phyloP scores from a whole-genome alignment of 108 stramenopile genomes.

The Parietichytrium sp. region DNA sequence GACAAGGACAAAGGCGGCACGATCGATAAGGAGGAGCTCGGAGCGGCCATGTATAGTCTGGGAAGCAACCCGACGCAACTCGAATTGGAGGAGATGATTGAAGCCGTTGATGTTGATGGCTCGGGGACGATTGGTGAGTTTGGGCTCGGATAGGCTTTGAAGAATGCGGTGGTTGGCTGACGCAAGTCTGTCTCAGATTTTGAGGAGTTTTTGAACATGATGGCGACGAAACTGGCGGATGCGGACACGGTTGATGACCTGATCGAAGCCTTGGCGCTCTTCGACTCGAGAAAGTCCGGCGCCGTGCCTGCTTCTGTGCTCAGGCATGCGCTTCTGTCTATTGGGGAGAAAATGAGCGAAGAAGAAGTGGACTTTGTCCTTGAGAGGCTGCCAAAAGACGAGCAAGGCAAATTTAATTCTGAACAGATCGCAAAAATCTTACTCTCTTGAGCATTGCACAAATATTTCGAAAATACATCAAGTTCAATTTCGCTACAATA shows the following conservation, averaged over 20 bases:
- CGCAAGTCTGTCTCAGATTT: no score
- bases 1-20: constrained; percentile 33
- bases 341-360: constrained; percentile 38
- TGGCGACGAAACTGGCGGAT: not conserved
- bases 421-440: not conserved
- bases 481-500: no score
- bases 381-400: not conserved
- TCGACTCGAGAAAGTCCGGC: not conserved
- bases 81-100: constrained; percentile 30
- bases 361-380: constrained; percentile 23
- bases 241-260: not conserved
- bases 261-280: constrained; percentile 16
- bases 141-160: no score
- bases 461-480: no score
- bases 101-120: not conserved
- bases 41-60: not conserved
- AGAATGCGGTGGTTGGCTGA: no score
- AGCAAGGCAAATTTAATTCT: not conserved
- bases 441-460: no score
- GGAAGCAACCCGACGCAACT: not conserved
- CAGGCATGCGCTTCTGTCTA: not conserved
- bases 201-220: constrained; percentile 28
- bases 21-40: constrained; percentile 24
- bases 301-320: not conserved
- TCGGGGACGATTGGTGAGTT: not conserved